Percentiles rank a stretch among this genome's conserved stretches.
Conservation (phyloP, 140 eudicot species). For the Senecio squalidus region DNA sequence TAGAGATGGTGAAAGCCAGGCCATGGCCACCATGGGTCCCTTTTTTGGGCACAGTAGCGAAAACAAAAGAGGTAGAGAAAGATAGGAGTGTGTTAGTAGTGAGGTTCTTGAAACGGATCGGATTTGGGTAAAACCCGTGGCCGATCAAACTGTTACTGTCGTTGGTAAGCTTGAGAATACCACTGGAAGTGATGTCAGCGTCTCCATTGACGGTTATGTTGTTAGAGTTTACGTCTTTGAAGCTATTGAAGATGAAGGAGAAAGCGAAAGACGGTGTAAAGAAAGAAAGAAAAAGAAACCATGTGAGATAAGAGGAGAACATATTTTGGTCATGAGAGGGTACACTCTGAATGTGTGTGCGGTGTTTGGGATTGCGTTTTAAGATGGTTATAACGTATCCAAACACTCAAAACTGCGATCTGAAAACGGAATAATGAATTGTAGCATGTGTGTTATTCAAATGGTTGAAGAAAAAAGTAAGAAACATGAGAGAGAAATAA, state of each 20-base stretch:
- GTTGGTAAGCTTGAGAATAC: slow-evolving; percentile 49
- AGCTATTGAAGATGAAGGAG: slow-evolving; percentile 43
- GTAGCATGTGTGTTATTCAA: slow-evolving; percentile 4
- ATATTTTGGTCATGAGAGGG: slow-evolving; percentile 18
- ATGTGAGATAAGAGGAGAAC: slow-evolving; percentile 18
- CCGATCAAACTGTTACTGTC: slow-evolving; percentile 32
- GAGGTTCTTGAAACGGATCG: slow-evolving; percentile 41
- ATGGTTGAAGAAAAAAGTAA: not conserved
- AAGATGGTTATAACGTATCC: too few species aligned
- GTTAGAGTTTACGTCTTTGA: slow-evolving; percentile 20
- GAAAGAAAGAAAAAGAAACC: slow-evolving; percentile 17
- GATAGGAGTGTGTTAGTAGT: slow-evolving; percentile 5
- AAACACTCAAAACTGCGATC: too few species aligned
- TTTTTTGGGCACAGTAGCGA: slow-evolving; percentile 31
- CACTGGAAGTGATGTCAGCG: slow-evolving; percentile 28
- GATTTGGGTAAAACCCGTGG: slow-evolving; percentile 47
- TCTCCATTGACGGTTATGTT: slow-evolving; percentile 30
- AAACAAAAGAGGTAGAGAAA: slow-evolving; percentile 56
- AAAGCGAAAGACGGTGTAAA: slow-evolving; percentile 27
- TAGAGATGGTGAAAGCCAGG: slow-evolving; percentile 44
- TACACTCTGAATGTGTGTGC: too few species aligned
- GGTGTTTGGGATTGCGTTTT: too few species aligned
- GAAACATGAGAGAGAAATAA: slow-evolving; percentile 7
- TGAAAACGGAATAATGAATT: too few species aligned
- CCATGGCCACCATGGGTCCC: slow-evolving; percentile 57